Conservation (phyloP, 371 early-diverging fungal genomes). For the Mucor irregularis region DNA sequence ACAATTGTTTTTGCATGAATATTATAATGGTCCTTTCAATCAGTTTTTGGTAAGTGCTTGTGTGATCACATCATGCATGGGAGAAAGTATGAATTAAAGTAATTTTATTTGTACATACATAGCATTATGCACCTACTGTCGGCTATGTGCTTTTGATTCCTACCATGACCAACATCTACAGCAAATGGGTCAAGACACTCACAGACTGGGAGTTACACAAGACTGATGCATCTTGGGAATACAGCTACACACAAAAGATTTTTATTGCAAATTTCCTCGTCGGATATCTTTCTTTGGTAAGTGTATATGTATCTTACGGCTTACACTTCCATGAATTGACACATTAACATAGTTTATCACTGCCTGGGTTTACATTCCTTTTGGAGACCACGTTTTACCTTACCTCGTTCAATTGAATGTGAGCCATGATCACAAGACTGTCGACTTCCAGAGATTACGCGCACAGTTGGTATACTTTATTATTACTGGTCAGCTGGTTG, state of each 20-base stretch:
- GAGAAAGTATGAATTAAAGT: no score
- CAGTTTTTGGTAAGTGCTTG: constrained; percentile 32
- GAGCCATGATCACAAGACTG: constrained; percentile 46
- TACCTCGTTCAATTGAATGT: constrained; percentile 43
- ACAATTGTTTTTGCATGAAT: constrained; percentile 78
- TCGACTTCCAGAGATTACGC: constrained; percentile 65
- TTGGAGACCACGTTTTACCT: constrained; percentile 54
- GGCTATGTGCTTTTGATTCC: constrained; percentile 79
- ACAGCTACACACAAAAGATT: constrained; percentile 76
- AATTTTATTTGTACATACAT: no score
- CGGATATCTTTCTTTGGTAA: constrained; percentile 74
- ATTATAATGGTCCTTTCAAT: constrained; percentile 78
- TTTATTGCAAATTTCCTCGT: constrained; percentile 84
- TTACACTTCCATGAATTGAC: background rate
- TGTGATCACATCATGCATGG: no score
- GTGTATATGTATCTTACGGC: background rate
- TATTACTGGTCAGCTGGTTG: constrained; percentile 81
- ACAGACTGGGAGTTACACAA: constrained; percentile 85
- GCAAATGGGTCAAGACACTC: constrained; percentile 58
- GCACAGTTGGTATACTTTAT: constrained; percentile 77
- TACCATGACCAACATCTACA: constrained; percentile 68
- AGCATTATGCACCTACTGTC: constrained; percentile 74
- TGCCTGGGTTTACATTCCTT: constrained; percentile 88
- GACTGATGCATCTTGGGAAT: constrained; percentile 71
- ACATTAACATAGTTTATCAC: constrained; percentile 59